Percentiles rank a stretch among this genome's conserved stretches.
Evolutionary conservation across 305 asterid genomes (phyloP).

Genomic region (Fraxinus latifolia): DNA sequence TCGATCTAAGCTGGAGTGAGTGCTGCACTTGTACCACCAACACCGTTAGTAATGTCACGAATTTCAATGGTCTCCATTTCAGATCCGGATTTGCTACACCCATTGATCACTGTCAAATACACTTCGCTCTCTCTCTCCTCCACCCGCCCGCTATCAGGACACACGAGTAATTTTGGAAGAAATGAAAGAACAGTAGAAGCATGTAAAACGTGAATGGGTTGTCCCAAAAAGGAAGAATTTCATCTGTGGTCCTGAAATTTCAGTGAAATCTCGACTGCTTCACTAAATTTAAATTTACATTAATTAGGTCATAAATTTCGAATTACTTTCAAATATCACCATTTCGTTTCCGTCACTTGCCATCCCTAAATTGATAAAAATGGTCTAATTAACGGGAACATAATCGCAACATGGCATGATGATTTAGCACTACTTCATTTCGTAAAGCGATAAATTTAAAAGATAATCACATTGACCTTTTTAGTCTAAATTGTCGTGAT

Average conservation of each 20-base stretch:
- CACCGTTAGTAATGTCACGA: neutral
- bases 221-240: neutral
- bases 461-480: too few relatives aligned
- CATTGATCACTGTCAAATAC: neutral
- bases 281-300: neutral
- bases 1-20: neutral
- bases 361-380: neutral
- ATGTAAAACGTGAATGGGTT: neutral
- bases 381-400: neutral
- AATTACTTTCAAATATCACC: neutral
- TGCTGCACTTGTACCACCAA: neutral
- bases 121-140: neutral
- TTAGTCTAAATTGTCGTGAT: neutral
- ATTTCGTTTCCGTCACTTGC: neutral
- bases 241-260: neutral
- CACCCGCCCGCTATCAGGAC: neutral
- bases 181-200: neutral
- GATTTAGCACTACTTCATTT: neutral
- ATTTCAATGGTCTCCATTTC: neutral
- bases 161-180: neutral
- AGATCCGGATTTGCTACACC: neutral
- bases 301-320: neutral
- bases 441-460: neutral
- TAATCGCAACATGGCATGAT: neutral
- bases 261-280: neutral